Evolutionary conservation across 108 stramenopile species (phyloP).

Genomic region (Phaeodactylum tricornutum): DNA sequence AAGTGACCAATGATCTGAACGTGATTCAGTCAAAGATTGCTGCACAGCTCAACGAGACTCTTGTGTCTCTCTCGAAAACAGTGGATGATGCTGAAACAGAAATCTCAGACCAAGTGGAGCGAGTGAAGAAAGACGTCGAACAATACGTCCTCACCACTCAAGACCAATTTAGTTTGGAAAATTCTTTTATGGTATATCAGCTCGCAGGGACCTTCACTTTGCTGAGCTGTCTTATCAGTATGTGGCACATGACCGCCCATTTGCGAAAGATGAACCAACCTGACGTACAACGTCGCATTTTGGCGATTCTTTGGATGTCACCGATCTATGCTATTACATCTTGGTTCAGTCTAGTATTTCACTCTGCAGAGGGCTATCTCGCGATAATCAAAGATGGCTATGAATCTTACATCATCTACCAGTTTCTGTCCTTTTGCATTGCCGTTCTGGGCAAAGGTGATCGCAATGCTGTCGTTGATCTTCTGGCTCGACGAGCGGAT

Average conservation of each 20-base stretch:
- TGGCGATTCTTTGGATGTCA: slow-evolving; percentile 90
- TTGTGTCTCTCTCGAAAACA: slow-evolving; percentile 24
- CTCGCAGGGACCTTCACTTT: slow-evolving; percentile 87
- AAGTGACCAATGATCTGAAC: slow-evolving; percentile 15
- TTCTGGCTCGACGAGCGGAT: slow-evolving; percentile 44
- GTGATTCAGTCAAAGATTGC: slow-evolving; percentile 13
- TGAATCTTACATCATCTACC: slow-evolving; percentile 88
- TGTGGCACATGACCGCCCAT: slow-evolving; percentile 92
- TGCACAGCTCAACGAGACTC: slow-evolving; percentile 24
- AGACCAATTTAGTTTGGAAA: slow-evolving; percentile 87
- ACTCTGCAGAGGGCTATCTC: slow-evolving; percentile 63
- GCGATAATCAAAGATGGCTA: slow-evolving; percentile 85
- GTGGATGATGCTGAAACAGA: slow-evolving; percentile 36
- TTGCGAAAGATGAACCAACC: slow-evolving; percentile 75
- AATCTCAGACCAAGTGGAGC: slow-evolving; percentile 37
- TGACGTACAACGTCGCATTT: slow-evolving; percentile 75
- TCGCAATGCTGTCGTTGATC: slow-evolving; percentile 59
- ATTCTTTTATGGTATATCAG: slow-evolving; percentile 88
- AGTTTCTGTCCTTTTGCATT: slow-evolving; percentile 82
- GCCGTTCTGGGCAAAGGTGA: slow-evolving; percentile 82
- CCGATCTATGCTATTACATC: slow-evolving; percentile 70
- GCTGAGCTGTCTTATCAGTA: slow-evolving; percentile 73
- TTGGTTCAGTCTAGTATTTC: slow-evolving; percentile 80
- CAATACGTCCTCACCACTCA: slow-evolving; percentile 65
- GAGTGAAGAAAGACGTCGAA: slow-evolving; percentile 56